phyloP scores from a whole-genome alignment of 352 stramenopile species.

The Pythium guiyangense region DNA sequence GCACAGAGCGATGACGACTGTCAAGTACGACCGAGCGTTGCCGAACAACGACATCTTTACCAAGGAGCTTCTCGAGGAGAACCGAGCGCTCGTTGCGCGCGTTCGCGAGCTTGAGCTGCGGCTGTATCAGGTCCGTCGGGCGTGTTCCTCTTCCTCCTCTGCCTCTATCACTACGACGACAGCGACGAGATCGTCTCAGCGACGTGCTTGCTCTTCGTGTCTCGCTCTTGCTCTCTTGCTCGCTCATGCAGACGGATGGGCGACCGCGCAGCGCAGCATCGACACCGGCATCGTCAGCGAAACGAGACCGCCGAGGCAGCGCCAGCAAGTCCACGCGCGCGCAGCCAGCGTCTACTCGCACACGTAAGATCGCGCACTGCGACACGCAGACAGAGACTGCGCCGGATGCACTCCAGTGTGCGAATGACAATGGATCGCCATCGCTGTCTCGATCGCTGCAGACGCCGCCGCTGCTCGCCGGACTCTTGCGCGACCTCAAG shows the following conservation, averaged over 20 bases:
- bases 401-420: background rate
- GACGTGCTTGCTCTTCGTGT: background rate
- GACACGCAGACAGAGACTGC: background rate
- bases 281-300: background rate
- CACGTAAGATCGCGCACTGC: too few species aligned
- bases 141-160: slow-evolving; percentile 20
- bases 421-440: background rate
- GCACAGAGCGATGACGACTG: slow-evolving; percentile 32
- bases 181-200: too few species aligned
- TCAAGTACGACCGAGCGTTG: slow-evolving; percentile 48
- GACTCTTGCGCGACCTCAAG: slow-evolving; percentile 34
- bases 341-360: too few species aligned
- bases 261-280: background rate
- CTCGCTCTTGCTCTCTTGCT: too few species aligned
- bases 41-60: slow-evolving; percentile 67
- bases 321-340: background rate
- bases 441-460: background rate
- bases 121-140: too few species aligned
- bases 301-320: background rate
- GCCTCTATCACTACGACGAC: background rate
- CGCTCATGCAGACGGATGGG: slow-evolving; percentile 1
- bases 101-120: slow-evolving; percentile 32
- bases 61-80: slow-evolving; percentile 62
- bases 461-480: background rate
- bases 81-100: slow-evolving; percentile 31